Evolutionary conservation across 257 asterid genomes (phyloP), one percentile per base, ranked within the genome.

Genomic region (Fraxinus quadrangulata): DNA sequence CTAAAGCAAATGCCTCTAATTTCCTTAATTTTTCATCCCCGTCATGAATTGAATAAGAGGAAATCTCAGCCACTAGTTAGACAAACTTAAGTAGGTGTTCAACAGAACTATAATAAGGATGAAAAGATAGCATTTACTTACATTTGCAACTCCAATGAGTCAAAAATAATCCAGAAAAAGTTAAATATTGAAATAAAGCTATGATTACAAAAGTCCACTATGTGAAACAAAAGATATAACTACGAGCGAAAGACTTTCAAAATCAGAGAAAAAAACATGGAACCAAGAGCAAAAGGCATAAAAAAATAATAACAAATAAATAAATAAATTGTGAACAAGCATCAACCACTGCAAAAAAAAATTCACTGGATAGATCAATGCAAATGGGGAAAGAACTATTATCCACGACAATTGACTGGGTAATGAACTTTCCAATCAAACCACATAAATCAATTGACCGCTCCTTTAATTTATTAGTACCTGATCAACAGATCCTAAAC

Each of bases 401-500:
- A 26, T 63, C 69, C 34, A 63, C 2, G 3, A 26, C 34, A 26
- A 24, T 24, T 3, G 19, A 24, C 12, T 63, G 69, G n/a, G 36
- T 12, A 24, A 56, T 5, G 11, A 23, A 61, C 28, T 67, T 28
- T 21, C 39, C 36, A 77, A 51, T 67, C 30, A 40, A 72, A 33
- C 67, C 17, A 71, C 21, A 30, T 24, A 56, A 49, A 28, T 42
- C 69, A 67, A 72, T 54, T 67, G 54, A 74, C 68, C 17, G 72
- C 73, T 72, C 71, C 26, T 76, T 42, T 75, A 13, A 72, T 30
- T 63, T 73, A 40, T 54, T 31, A 45, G 54, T 87, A 96, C 99
- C 99, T 96, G 99, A 86, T 93, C 94, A 81, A 87, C 79, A 34
- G 98, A 91, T 84, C 87, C 92, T 61, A 92, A 47, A 51, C 28